Conservation (phyloP, 345 rosid genomes). For the Salix caprea region DNA sequence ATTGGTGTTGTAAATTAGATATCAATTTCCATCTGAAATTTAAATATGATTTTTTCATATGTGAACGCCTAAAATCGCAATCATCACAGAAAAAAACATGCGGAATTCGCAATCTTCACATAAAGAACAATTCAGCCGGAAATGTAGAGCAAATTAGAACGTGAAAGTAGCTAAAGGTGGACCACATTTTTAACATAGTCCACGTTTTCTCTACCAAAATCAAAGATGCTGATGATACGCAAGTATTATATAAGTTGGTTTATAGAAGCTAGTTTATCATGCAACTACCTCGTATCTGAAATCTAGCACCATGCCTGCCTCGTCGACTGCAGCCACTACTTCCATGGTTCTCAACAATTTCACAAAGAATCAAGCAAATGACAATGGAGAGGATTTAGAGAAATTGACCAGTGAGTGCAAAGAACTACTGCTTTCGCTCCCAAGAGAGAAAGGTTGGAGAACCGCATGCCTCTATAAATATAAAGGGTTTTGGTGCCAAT, state of each 20-base stretch:
- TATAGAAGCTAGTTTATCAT: neutral
- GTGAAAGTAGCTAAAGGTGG: too few relatives aligned
- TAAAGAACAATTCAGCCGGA: too few relatives aligned
- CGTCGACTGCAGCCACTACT: neutral
- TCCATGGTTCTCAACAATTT: neutral
- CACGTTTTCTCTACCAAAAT: too few relatives aligned
- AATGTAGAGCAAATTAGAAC: too few relatives aligned
- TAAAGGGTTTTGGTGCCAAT: slow-evolving; percentile 80
- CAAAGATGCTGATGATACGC: neutral
- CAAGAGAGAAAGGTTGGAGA: slow-evolving; percentile 64
- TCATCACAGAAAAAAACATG: too few relatives aligned
- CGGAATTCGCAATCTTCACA: too few relatives aligned
- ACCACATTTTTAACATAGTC: too few relatives aligned
- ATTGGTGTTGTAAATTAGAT: too few relatives aligned
- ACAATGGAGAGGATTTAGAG: slow-evolving; percentile 28
- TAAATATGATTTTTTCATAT: too few relatives aligned
- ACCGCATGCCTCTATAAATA: slow-evolving; percentile 47
- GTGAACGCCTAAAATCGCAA: too few relatives aligned
- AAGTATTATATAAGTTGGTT: neutral
- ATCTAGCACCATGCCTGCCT: neutral
- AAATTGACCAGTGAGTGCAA: slow-evolving; percentile 43
- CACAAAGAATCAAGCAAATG: neutral
- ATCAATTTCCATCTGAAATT: too few relatives aligned
- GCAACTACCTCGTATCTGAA: neutral
- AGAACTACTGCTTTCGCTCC: slow-evolving; percentile 51